Conservation (phyloP, 495 filamentous ascomycete species). For the Penicillium malachiteum region DNA sequence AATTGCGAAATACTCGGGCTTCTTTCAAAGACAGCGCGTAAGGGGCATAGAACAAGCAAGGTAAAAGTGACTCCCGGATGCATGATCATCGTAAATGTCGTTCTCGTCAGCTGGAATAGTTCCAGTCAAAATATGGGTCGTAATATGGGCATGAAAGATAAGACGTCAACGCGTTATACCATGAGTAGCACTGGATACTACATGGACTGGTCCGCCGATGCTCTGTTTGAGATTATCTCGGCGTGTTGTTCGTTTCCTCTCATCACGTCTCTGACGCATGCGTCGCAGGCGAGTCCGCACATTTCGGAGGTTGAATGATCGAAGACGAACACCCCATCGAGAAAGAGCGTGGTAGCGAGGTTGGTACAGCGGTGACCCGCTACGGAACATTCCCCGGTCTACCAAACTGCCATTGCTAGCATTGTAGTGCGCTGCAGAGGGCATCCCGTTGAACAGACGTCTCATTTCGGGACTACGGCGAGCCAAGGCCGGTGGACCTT, state of each 20-base stretch:
- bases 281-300: slow-evolving; percentile 54
- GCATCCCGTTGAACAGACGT: slow-evolving; percentile 23
- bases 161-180: slow-evolving; percentile 10
- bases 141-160: slow-evolving; percentile 11
- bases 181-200: slow-evolving; percentile 32
- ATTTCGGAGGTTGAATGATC: slow-evolving; percentile 53
- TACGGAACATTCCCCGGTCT: slow-evolving; percentile 31
- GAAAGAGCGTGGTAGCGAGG: slow-evolving; percentile 44
- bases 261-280: slow-evolving; percentile 57
- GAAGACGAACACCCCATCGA: slow-evolving; percentile 48
- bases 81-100: slow-evolving; percentile 20
- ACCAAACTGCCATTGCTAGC: slow-evolving; percentile 36
- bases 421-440: slow-evolving; percentile 14
- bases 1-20: background rate
- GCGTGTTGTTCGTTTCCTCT: slow-evolving; percentile 57
- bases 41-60: slow-evolving; percentile 7
- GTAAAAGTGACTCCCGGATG: slow-evolving; percentile 10
- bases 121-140: slow-evolving; percentile 12
- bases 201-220: slow-evolving; percentile 52
- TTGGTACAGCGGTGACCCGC: slow-evolving; percentile 34
- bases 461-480: slow-evolving; percentile 40
- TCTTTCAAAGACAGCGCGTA: background rate
- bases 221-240: slow-evolving; percentile 64
- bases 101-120: slow-evolving; percentile 23
- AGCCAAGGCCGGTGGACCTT: slow-evolving; percentile 36